phyloP scores from a whole-genome alignment of 208 protist species.

The Leishmania guyanensis region DNA sequence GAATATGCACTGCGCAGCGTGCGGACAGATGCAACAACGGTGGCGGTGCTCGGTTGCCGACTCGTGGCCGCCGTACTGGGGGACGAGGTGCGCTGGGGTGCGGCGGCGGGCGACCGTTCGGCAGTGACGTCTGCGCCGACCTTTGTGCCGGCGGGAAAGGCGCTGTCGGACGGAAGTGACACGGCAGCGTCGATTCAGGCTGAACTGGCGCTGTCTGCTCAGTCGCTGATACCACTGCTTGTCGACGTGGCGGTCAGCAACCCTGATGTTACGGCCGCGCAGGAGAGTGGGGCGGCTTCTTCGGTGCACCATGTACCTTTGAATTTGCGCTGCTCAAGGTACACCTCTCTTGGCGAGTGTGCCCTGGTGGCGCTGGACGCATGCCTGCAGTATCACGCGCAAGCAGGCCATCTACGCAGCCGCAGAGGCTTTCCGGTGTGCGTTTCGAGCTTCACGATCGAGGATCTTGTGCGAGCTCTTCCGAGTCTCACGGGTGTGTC shows the following conservation, averaged over 20 bases:
- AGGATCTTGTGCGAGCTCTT: slow-evolving; percentile 51
- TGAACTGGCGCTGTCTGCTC: slow-evolving; percentile 32
- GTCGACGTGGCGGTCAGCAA: slow-evolving; percentile 67
- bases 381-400: slow-evolving; percentile 43
- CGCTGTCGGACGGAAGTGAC: slow-evolving; percentile 4
- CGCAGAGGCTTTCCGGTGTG: slow-evolving; percentile 9
- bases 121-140: not conserved
- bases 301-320: slow-evolving; percentile 54
- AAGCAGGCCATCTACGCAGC: slow-evolving; percentile 23
- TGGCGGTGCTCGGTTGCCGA: slow-evolving; percentile 68
- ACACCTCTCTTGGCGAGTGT: slow-evolving; percentile 79
- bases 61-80: slow-evolving; percentile 59
- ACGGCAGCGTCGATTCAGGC: slow-evolving; percentile 15
- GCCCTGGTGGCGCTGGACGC: slow-evolving; percentile 66
- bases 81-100: slow-evolving; percentile 34
- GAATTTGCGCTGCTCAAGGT: slow-evolving; percentile 55
- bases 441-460: slow-evolving; percentile 25
- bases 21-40: slow-evolving; percentile 51
- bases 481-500: slow-evolving; percentile 55
- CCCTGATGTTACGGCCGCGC: slow-evolving; percentile 55
- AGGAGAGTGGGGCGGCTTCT: slow-evolving; percentile 50
- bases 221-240: slow-evolving; percentile 55
- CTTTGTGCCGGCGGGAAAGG: slow-evolving; percentile 26
- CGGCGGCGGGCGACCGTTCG: not conserved
- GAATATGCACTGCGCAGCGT: slow-evolving; percentile 46